phyloP scores from a whole-genome alignment of 1,284 basidiomycete genomes.

The Cerioporus squamosus region DNA sequence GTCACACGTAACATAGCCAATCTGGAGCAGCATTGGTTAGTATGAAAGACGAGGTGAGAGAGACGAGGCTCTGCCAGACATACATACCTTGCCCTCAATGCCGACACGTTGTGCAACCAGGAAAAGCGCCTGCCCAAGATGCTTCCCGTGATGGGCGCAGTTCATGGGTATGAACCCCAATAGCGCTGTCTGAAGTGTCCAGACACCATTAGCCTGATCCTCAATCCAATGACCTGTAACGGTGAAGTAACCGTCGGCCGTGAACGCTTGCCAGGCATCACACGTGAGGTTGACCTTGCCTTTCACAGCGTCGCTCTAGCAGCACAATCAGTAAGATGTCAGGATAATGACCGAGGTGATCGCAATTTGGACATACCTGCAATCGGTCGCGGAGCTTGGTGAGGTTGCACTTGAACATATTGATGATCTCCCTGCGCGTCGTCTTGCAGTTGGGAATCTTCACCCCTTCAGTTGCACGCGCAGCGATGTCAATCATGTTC shows the following conservation, averaged over 20 bases:
- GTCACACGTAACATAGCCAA: slow-evolving; percentile 40
- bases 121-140: background rate
- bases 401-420: slow-evolving; percentile 39
- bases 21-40: slow-evolving; percentile 20
- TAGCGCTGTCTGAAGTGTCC: too few relatives aligned
- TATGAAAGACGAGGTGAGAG: background rate
- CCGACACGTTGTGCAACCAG: slow-evolving; percentile 30
- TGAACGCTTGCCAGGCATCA: slow-evolving; percentile 44
- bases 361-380: slow-evolving; percentile 24
- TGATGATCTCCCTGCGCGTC: slow-evolving; percentile 35
- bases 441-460: slow-evolving; percentile 29
- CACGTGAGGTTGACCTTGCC: slow-evolving; percentile 36
- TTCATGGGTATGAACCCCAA: too few relatives aligned
- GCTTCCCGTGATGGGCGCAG: too few relatives aligned
- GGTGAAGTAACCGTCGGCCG: slow-evolving; percentile 27
- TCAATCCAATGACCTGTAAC: too few relatives aligned
- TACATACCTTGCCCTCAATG: slow-evolving; percentile 19
- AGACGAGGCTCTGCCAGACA: too few relatives aligned
- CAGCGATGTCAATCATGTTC: slow-evolving; percentile 29
- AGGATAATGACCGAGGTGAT: too few relatives aligned
- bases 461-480: slow-evolving; percentile 23
- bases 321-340: too few relatives aligned
- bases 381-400: slow-evolving; percentile 29
- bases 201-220: too few relatives aligned
- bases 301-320: background rate